A percentile compares a stretch with the other conserved stretches of the same genome.
Conservation (phyloP, 495 filamentous ascomycete genomes). For the Platismatia glauca region DNA sequence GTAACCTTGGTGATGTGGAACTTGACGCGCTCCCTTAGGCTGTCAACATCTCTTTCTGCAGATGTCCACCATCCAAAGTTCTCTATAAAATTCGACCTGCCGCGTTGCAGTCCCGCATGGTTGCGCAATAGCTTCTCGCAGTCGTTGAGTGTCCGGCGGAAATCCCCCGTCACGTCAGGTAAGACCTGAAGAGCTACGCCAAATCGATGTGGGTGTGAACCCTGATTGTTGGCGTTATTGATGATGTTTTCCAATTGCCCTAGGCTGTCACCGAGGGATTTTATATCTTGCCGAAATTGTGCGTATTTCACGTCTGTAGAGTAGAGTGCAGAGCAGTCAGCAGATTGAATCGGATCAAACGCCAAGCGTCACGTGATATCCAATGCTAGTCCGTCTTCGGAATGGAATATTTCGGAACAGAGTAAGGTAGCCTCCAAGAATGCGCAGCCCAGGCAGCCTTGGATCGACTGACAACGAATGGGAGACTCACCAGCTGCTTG, state of each 20-base stretch:
- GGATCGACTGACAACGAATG: too few species aligned
- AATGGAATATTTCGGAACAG: too few species aligned
- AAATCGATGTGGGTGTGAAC: constrained; percentile 13
- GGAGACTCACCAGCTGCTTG: constrained; percentile 12
- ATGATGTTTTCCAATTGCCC: constrained; percentile 8
- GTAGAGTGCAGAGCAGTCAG: neutral
- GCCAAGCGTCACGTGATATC: too few species aligned
- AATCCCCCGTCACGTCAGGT: constrained; percentile 19
- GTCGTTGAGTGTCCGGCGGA: constrained; percentile 17
- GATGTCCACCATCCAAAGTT: constrained; percentile 20
- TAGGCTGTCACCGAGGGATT: constrained; percentile 14
- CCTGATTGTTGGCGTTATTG: constrained; percentile 15
- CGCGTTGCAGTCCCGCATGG: constrained; percentile 9
- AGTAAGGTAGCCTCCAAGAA: too few species aligned
- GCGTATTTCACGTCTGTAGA: constrained; percentile 19
- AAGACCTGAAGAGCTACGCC: constrained; percentile 14
- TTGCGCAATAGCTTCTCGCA: constrained; percentile 18
- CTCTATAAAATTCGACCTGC: constrained; percentile 15
- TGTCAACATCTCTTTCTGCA: constrained; percentile 19
- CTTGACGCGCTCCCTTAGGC: constrained; percentile 16
- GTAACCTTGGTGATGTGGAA: constrained; percentile 21
- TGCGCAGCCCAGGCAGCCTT: too few species aligned
- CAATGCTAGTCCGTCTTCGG: too few species aligned
- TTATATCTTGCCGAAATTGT: constrained; percentile 19
- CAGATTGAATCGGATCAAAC: neutral